Evolutionary conservation across 129 eudicot species (phyloP).

Genomic region (Tagetes patula): DNA sequence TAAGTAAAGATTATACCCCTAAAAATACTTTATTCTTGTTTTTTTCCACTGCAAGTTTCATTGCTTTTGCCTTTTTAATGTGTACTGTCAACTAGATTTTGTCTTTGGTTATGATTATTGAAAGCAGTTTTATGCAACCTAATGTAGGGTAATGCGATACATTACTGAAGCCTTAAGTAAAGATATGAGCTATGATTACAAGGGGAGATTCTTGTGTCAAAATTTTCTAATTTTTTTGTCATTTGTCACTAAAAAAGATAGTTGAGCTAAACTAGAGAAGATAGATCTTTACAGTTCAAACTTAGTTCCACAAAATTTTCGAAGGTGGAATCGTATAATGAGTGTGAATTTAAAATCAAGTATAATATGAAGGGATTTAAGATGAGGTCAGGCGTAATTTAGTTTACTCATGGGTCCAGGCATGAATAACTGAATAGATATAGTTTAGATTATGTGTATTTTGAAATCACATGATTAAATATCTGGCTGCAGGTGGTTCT

Average conservation of each 20-base stretch:
- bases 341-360: background rate
- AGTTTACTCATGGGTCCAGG: slow-evolving; percentile 3
- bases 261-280: background rate
- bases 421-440: background rate
- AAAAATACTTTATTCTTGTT: slow-evolving; percentile 27
- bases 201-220: background rate
- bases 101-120: slow-evolving; percentile 7
- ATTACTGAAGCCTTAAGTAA: slow-evolving; percentile 2
- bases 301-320: background rate
- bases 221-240: background rate
- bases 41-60: slow-evolving; percentile 9
- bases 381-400: slow-evolving; percentile 3
- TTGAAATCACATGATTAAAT: slow-evolving; percentile 14
- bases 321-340: background rate
- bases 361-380: background rate
- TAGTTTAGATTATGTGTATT: slow-evolving; percentile 4
- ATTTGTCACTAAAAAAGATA: background rate
- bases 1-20: background rate
- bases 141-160: slow-evolving; percentile 6
- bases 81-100: slow-evolving; percentile 12
- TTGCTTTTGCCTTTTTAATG: slow-evolving; percentile 23
- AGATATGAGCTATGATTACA: slow-evolving; percentile 4
- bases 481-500: slow-evolving; percentile 85
- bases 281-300: background rate
- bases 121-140: too few species aligned